A percentile compares a stretch with the other conserved stretches of the same genome.
These are phyloP conservation scores for Aspergillus sp. DNA, from an alignment of 2,329 filamentous ascomycete species.

Conservation along the genomic window DNA sequence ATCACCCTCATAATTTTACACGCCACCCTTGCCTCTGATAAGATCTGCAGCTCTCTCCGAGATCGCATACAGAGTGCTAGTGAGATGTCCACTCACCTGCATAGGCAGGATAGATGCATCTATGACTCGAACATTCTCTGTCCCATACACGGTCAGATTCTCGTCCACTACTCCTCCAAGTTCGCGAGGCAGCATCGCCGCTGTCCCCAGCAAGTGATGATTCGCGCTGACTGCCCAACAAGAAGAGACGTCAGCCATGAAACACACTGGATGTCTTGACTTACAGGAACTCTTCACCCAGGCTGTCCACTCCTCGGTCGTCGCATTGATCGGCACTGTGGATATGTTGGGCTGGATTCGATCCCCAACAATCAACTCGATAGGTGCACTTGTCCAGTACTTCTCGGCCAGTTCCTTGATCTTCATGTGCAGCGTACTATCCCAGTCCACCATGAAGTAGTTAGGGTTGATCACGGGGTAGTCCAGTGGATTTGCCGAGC, in stretches of 20 bases:
- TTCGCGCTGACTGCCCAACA: slow-evolving; percentile 22
- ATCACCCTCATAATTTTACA: no score
- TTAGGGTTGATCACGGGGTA: slow-evolving; percentile 29
- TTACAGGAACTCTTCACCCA: slow-evolving; percentile 26
- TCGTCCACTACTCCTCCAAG: slow-evolving; percentile 34
- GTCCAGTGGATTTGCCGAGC: slow-evolving; percentile 22
- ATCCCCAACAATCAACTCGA: slow-evolving; percentile 14
- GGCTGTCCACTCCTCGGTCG: slow-evolving; percentile 20
- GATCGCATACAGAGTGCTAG: slow-evolving; percentile 14
- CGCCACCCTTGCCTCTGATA: background rate
- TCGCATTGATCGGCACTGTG: slow-evolving; percentile 19
- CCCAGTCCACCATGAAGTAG: slow-evolving; percentile 30
- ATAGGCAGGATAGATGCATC: slow-evolving; percentile 16
- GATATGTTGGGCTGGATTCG: slow-evolving; percentile 21
- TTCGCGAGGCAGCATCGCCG: slow-evolving; percentile 32
- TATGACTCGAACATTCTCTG: slow-evolving; percentile 22
- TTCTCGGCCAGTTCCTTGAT: slow-evolving; percentile 20
- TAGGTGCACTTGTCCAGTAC: slow-evolving; percentile 18
- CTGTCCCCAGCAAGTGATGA: slow-evolving; percentile 30
- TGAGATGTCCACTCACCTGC: slow-evolving; percentile 13
- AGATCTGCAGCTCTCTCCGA: slow-evolving; percentile 13
- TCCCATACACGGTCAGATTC: slow-evolving; percentile 32
- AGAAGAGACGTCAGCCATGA: background rate
- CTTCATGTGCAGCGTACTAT: slow-evolving; percentile 22
- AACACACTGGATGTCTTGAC: background rate